Evolutionary conservation across 1,139 yeast species (phyloP), one percentile per base, ranked within the genome.

Genomic region (Taphrina wiesneri): DNA sequence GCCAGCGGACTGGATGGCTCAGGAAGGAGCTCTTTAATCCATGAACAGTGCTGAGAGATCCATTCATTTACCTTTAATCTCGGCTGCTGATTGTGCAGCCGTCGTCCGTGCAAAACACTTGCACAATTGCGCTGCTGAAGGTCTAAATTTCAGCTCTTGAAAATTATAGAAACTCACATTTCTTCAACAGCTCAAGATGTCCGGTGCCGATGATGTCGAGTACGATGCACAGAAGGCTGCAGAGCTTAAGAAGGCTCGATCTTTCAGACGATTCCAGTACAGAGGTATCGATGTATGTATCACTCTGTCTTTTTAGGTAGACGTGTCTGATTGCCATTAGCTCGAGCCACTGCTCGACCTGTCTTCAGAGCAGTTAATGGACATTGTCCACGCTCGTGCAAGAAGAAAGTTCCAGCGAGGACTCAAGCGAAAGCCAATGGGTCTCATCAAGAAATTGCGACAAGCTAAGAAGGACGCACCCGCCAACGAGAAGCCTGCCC

Each of bases 391-490:
- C 39, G 68, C 68, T 49, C 68, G 68, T 56, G 66, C 63, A 26
- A 62, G 68, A 47, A 63, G 68, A 56, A 62, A 63, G 61, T 62
- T 66, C 66, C 68, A 62, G 64, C 66, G 68, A 47, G 68, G 68
- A 39, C 68, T 66, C 51, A 63, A 63, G 59, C 60, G 66, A 32
- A 56, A 56, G 61, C 66, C 68, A 11, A 88, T 87, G 88, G 96
- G 96, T 82, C 86, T 95, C 82, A 87, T 93, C 84, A 91, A 89
- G 86, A 95, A 95, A 86, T 90, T 95, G 82, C 91, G 96, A 86
- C 93, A 91, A 79, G 97, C 97, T 76, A 93, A 91, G 86, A 85
- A 89, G 78, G 92, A 92, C 77, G 85, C 96, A 77, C 87, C 85
- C 77, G 89, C 90, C 79, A 89, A 89, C 80, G 99, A 93, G 84